These are phyloP conservation scores for Termitomyces sp. DNA, from an alignment of 768 basidiomycete genomes.

Conservation along the genomic window DNA sequence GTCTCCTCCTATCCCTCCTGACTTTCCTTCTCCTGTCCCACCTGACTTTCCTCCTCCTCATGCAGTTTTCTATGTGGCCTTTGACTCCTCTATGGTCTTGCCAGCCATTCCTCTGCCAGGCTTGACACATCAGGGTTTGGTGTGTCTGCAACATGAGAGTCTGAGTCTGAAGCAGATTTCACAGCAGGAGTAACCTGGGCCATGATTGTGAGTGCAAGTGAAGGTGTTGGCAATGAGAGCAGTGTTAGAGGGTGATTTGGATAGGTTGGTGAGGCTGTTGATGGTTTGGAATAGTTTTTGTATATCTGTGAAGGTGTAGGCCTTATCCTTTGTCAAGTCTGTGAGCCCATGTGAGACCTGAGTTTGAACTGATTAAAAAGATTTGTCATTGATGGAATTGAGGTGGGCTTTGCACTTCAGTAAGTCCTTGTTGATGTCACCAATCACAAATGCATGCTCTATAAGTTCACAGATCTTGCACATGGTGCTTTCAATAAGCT, in stretches of 20 bases:
- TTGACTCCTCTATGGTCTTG: neutral
- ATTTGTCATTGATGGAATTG: conserved; percentile 7
- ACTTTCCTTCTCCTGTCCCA: too few relatives aligned
- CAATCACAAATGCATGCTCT: conserved; percentile 7
- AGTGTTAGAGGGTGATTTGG: neutral
- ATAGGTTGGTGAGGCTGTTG: neutral
- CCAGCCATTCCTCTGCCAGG: neutral
- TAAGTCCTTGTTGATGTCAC: conserved; percentile 4
- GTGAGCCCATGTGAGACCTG: conserved; percentile 10
- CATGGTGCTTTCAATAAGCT: neutral
- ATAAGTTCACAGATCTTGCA: conserved; percentile 1
- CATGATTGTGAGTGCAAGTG: neutral
- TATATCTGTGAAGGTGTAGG: conserved; percentile 9
- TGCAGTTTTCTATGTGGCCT: neutral
- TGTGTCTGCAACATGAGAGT: neutral
- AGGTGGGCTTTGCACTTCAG: conserved; percentile 12
- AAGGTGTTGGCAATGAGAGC: neutral
- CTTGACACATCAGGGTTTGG: neutral
- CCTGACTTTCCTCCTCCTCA: neutral
- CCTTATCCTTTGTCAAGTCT: neutral
- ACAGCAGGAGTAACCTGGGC: neutral
- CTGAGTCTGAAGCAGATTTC: neutral
- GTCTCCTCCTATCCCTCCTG: neutral
- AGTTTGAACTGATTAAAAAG: conserved; percentile 3
- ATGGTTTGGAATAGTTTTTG: neutral